Evolutionary conservation across 2,329 filamentous ascomycete genomes (phyloP).

Genomic region (Macrophomina tecta): DNA sequence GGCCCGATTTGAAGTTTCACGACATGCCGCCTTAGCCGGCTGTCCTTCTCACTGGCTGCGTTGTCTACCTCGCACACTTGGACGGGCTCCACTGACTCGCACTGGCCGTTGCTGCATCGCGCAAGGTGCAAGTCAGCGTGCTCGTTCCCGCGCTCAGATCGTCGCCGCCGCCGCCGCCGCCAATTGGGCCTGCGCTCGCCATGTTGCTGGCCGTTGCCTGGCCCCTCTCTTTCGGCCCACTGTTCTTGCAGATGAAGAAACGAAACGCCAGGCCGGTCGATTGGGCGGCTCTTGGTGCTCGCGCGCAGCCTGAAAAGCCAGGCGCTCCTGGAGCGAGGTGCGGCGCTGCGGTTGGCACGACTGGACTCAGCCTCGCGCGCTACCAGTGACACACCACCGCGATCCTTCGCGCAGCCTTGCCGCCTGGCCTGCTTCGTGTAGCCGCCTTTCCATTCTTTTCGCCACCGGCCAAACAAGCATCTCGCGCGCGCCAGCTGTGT

Average conservation of each 20-base stretch:
- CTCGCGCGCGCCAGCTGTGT: background rate
- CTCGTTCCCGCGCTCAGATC: constrained; percentile 16
- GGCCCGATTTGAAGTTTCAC: constrained; percentile 14
- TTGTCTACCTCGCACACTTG: constrained; percentile 1
- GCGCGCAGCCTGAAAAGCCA: too few species aligned
- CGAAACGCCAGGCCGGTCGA: background rate
- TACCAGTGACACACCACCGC: constrained; percentile 5
- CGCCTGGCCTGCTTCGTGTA: constrained; percentile 1
- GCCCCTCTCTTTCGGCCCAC: background rate
- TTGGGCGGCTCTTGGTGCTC: background rate
- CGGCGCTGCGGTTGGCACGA: background rate
- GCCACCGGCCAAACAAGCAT: background rate
- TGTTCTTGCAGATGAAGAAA: background rate
- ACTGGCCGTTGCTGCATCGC: background rate
- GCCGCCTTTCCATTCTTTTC: background rate
- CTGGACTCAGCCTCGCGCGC: constrained; percentile 20
- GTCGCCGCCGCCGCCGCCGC: background rate
- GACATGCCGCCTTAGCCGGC: constrained; percentile 9
- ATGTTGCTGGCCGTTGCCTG: background rate
- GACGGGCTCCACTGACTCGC: constrained; percentile 14
- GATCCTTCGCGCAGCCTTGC: constrained; percentile 15
- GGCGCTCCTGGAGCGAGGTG: too few species aligned
- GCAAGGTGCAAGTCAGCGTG: background rate
- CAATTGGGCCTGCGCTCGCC: background rate
- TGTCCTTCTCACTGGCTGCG: constrained; percentile 2